Evolutionary conservation across 2,329 filamentous ascomycete species (phyloP).

Genomic region (Calonectria pteridis): DNA sequence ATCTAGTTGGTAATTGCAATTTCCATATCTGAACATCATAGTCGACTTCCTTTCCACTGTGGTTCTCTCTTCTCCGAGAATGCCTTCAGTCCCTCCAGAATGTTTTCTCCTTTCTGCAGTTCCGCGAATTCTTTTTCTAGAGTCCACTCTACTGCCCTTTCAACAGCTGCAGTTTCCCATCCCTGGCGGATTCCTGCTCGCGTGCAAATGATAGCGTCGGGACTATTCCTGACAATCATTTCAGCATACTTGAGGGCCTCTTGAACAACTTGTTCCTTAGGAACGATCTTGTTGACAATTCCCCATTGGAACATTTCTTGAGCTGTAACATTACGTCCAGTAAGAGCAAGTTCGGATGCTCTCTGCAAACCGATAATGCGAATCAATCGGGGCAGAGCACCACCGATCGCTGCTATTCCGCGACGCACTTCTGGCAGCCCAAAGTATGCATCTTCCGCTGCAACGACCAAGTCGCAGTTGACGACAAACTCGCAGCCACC

Average conservation of each 20-base stretch:
- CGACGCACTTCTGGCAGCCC: conserved; percentile 66
- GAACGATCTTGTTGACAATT: conserved; percentile 39
- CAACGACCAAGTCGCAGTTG: conserved; percentile 67
- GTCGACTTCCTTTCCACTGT: conserved; percentile 66
- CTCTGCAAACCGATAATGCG: conserved; percentile 59
- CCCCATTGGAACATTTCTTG: conserved; percentile 47
- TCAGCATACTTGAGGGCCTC: conserved; percentile 71
- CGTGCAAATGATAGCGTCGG: conserved; percentile 77
- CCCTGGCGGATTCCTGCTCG: conserved; percentile 76
- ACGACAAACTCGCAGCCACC: conserved; percentile 69
- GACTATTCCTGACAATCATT: conserved; percentile 72
- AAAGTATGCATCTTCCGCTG: conserved; percentile 63
- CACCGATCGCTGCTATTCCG: conserved; percentile 66
- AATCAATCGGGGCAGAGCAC: conserved; percentile 64
- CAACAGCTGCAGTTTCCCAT: conserved; percentile 75
- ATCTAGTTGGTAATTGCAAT: neutral
- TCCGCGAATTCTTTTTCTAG: conserved; percentile 61
- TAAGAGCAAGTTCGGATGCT: conserved; percentile 63
- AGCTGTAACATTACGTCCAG: conserved; percentile 59
- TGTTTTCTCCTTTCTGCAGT: conserved; percentile 74
- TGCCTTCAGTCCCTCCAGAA: conserved; percentile 75
- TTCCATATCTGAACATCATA: neutral
- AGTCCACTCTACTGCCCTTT: conserved; percentile 62
- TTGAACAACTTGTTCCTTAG: conserved; percentile 55
- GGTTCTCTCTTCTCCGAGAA: conserved; percentile 80